Base-by-base conservation (phyloP, 768 basidiomycete genomes). In the Coprinellus micaceus region DNA sequence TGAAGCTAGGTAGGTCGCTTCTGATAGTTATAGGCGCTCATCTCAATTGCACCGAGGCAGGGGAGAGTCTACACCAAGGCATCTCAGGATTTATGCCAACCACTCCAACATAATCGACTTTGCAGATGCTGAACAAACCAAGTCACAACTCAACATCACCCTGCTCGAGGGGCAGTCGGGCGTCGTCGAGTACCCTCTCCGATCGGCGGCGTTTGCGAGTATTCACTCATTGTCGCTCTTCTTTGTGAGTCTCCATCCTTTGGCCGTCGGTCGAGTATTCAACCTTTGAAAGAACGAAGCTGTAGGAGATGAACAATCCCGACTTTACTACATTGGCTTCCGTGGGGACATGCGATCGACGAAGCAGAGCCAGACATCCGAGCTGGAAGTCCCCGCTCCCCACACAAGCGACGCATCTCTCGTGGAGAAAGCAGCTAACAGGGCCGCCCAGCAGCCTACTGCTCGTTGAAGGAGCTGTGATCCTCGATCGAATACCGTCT, bases 291-390 rank as follows among this genome's bases (percentile, higher is more conserved):
- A 91, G 89, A 83, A 82, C 53, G 82, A 91, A 40, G 75, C 89
- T 2, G 77, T 76, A 3, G 89, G 88, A 4, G 86, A 79, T 25
- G 86, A 89, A 6, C 60, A 71, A 17, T 82, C 87, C 2, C 74
- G 87, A 24, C 69, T 94, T 36, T 94, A 88, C 65, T 94, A 85
- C 64, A 64, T 94, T 41, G 91, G 91, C 19, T 94, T 94, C 77
- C 88, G 84, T 67, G 92, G 91, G 40, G 88, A 91, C 60, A 74
- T 77, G 46, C 74, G 77, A 52, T 74, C 77, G 17, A 67, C 70
- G 17, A 77, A 78, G 60, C 84, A 80, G 59, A 86, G 88, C 52
- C 79, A 72, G n/a, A 78, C 78, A 33, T 80, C 78, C 46, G 84
- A 81, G 66, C 76, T 88, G 48, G 87, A 85, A 64, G 81, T 95